phyloP scores from a whole-genome alignment of 352 stramenopile genomes.

The Thalassiosira ordinaria region DNA sequence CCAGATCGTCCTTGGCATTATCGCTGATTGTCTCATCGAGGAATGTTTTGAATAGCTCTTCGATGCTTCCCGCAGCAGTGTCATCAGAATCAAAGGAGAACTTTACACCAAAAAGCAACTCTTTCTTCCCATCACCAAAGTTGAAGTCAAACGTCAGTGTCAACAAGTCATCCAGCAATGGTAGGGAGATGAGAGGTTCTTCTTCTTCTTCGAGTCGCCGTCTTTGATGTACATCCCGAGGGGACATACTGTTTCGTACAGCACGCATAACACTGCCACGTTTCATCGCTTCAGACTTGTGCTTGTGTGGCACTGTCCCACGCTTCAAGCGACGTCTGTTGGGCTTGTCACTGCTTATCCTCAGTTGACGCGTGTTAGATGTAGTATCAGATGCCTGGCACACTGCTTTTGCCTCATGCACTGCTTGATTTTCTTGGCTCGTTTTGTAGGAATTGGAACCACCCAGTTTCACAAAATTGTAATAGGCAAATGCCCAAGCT shows the following conservation, averaged over 20 bases:
- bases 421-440: background rate
- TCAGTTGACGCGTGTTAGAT: too few relatives aligned
- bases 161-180: background rate
- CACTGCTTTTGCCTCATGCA: background rate
- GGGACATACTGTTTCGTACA: too few relatives aligned
- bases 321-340: background rate
- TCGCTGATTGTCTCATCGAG: background rate
- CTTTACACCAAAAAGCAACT: background rate
- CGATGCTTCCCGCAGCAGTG: background rate
- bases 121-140: background rate
- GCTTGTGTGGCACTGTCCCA: background rate
- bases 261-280: background rate
- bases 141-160: background rate
- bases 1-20: background rate
- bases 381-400: too few relatives aligned
- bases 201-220: background rate
- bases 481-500: background rate
- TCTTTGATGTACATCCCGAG: background rate
- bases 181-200: background rate
- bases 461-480: background rate
- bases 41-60: constrained; percentile 5
- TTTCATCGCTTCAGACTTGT: background rate
- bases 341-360: background rate
- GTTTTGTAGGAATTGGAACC: background rate
- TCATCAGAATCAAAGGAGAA: constrained; percentile 8